Evolutionary conservation across 345 rosid genomes (phyloP).

Genomic region (Nephelium lappaceum): DNA sequence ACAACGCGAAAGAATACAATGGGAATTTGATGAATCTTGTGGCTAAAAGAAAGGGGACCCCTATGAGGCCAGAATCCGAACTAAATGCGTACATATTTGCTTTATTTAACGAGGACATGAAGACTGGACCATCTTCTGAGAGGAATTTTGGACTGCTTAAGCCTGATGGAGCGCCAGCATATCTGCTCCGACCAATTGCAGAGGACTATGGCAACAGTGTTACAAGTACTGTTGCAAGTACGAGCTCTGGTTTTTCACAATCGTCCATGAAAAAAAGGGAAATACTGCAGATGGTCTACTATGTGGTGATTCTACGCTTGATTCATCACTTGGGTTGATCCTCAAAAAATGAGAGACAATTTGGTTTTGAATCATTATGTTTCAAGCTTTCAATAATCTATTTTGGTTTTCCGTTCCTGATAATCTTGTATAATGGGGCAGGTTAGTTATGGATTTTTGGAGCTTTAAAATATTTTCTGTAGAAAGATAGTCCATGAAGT

Average conservation of each 20-base stretch:
- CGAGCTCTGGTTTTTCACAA: too few species aligned
- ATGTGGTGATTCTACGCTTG: not conserved
- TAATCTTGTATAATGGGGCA: too few species aligned
- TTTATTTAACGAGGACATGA: slow-evolving; percentile 55
- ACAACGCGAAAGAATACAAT: slow-evolving; percentile 51
- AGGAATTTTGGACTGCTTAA: slow-evolving; percentile 51
- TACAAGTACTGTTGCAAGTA: too few species aligned
- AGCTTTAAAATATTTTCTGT: too few species aligned
- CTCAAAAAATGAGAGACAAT: not conserved
- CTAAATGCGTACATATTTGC: slow-evolving; percentile 48
- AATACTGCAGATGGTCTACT: not conserved
- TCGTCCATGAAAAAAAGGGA: not conserved
- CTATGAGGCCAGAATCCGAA: slow-evolving; percentile 42
- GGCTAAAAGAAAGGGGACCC: slow-evolving; percentile 48
- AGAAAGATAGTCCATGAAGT: too few species aligned
- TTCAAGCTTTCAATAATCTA: too few species aligned
- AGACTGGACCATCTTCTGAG: slow-evolving; percentile 55
- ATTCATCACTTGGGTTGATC: not conserved
- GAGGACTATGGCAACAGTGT: not conserved
- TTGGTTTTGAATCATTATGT: too few species aligned
- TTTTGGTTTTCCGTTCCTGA: too few species aligned
- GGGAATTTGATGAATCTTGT: slow-evolving; percentile 41
- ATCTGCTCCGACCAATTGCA: slow-evolving; percentile 19
- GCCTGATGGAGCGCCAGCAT: slow-evolving; percentile 54
- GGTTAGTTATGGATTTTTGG: too few species aligned